phyloP scores from a whole-genome alignment of 495 filamentous ascomycete genomes.

The Tuber microsphaerosporum region DNA sequence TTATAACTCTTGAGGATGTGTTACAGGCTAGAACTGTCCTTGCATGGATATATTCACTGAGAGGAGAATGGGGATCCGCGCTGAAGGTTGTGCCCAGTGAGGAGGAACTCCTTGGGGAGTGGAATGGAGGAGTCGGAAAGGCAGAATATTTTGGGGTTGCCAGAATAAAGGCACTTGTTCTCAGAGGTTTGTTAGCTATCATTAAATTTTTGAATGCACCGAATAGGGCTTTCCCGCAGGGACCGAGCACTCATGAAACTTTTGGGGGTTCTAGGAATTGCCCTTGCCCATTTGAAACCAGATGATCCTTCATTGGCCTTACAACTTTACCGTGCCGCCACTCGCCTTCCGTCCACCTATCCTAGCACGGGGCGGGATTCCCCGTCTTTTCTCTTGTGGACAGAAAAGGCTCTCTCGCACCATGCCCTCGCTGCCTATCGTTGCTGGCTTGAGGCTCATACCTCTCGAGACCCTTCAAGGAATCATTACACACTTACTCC shows the following conservation, averaged over 20 bases:
- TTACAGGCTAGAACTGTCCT: slow-evolving; percentile 38
- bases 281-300: slow-evolving; percentile 33
- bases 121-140: slow-evolving; percentile 29
- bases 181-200: slow-evolving; percentile 34
- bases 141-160: slow-evolving; percentile 40
- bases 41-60: slow-evolving; percentile 36
- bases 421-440: slow-evolving; percentile 38
- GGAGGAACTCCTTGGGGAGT: slow-evolving; percentile 37
- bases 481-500: background rate
- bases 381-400: slow-evolving; percentile 32
- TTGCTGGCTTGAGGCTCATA: slow-evolving; percentile 39
- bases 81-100: slow-evolving; percentile 34
- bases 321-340: slow-evolving; percentile 38
- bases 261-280: slow-evolving; percentile 23
- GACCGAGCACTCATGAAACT: slow-evolving; percentile 7
- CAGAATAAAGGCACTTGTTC: slow-evolving; percentile 40
- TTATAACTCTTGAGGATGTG: slow-evolving; percentile 34
- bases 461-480: slow-evolving; percentile 45
- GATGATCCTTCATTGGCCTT: slow-evolving; percentile 37
- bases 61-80: slow-evolving; percentile 33
- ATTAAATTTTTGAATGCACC: background rate
- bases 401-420: slow-evolving; percentile 38
- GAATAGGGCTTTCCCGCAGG: slow-evolving; percentile 9
- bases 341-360: slow-evolving; percentile 32
- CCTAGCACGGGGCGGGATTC: slow-evolving; percentile 16